These are phyloP conservation scores for Penicillium canariense DNA, from an alignment of 495 filamentous ascomycete genomes.

Conservation along the genomic window DNA sequence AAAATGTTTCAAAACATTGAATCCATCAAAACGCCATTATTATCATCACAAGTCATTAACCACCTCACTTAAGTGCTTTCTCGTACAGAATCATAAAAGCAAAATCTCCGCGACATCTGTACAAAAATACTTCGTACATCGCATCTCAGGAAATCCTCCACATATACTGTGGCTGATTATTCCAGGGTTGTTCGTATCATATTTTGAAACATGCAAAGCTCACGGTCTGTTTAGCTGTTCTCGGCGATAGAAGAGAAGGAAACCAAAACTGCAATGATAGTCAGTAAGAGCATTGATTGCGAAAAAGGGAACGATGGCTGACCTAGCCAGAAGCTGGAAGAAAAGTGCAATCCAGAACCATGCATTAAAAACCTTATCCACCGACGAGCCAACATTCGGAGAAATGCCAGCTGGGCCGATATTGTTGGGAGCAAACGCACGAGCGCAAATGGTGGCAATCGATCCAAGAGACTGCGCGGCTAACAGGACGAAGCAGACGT, in stretches of 20 bases:
- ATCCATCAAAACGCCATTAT: too few relatives aligned
- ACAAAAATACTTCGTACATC: too few relatives aligned
- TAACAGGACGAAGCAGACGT: slow-evolving; percentile 49
- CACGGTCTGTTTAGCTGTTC: too few relatives aligned
- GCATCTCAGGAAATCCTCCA: too few relatives aligned
- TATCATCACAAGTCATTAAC: too few relatives aligned
- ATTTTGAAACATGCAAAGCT: too few relatives aligned
- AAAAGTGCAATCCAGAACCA: slow-evolving; percentile 67
- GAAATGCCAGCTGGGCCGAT: slow-evolving; percentile 51
- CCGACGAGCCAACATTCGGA: slow-evolving; percentile 45
- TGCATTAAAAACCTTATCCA: slow-evolving; percentile 48
- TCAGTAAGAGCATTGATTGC: slow-evolving; percentile 11
- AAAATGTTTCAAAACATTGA: too few relatives aligned
- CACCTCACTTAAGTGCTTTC: too few relatives aligned
- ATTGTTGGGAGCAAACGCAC: slow-evolving; percentile 46
- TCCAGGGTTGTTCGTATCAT: too few relatives aligned
- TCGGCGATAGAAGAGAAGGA: slow-evolving; percentile 68
- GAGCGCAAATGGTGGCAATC: slow-evolving; percentile 47
- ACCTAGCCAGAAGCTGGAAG: slow-evolving; percentile 62
- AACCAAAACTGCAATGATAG: slow-evolving; percentile 47
- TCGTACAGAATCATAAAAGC: too few relatives aligned
- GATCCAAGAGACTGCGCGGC: slow-evolving; percentile 52
- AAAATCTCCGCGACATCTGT: too few relatives aligned
- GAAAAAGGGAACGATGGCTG: slow-evolving; percentile 12
- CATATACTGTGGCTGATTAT: too few relatives aligned